A percentile compares a stretch with the other conserved stretches of the same genome.
These are phyloP conservation scores for Dissoconium aciculare DNA, from an alignment of 2,329 filamentous ascomycete genomes.

Conservation along the genomic window DNA sequence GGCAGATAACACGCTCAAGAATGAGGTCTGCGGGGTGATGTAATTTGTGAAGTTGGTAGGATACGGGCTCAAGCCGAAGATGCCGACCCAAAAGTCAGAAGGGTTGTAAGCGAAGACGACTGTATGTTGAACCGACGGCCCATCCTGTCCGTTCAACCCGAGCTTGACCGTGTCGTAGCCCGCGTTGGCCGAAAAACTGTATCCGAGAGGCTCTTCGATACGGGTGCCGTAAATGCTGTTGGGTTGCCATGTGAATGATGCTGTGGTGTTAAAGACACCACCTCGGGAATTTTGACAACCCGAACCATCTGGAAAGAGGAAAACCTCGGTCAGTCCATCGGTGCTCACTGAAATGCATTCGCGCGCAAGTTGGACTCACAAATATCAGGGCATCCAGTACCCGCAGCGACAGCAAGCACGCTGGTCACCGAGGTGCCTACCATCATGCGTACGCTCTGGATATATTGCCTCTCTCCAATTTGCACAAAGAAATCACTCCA, in stretches of 20 bases:
- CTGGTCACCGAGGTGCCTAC: conserved; percentile 21
- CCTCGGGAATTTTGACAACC: conserved; percentile 21
- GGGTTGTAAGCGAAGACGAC: conserved; percentile 18
- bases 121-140: conserved; percentile 18
- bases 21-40: conserved; percentile 23
- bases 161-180: conserved; percentile 23
- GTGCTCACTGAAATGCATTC: neutral
- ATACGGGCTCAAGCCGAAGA: conserved; percentile 23
- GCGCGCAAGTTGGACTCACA: no score
- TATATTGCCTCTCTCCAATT: conserved; percentile 16
- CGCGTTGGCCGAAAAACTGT: conserved; percentile 17
- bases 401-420: conserved; percentile 17
- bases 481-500: conserved; percentile 27
- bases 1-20: conserved; percentile 19
- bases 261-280: conserved; percentile 33
- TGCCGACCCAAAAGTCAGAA: conserved; percentile 20
- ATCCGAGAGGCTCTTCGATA: conserved; percentile 40
- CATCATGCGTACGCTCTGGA: conserved; percentile 22
- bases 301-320: conserved; percentile 1
- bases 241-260: conserved; percentile 44
- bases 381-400: conserved; percentile 17
- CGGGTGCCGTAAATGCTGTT: conserved; percentile 48
- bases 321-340: neutral
- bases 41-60: conserved; percentile 25
- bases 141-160: conserved; percentile 23